Evolutionary conservation across 352 stramenopile species (phyloP).

Genomic region (Globisporangium nodosum): DNA sequence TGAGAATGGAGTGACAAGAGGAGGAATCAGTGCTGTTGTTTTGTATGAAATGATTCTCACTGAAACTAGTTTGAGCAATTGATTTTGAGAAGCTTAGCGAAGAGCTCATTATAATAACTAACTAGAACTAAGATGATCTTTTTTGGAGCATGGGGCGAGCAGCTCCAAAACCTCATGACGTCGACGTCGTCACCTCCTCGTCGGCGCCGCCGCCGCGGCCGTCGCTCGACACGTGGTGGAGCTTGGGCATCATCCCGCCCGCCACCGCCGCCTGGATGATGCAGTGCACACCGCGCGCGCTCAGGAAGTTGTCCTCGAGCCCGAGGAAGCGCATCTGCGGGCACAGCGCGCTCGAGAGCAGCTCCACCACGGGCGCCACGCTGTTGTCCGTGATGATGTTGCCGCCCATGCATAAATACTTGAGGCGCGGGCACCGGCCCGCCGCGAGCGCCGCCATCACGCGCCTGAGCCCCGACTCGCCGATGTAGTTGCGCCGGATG

Average conservation of each 20-base stretch:
- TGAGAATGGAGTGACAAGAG: too few species aligned
- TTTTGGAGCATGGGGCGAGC: too few species aligned
- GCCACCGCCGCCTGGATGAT: conserved; percentile 52
- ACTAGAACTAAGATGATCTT: too few species aligned
- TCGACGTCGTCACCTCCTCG: too few species aligned
- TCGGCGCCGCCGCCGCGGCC: conserved; percentile 10
- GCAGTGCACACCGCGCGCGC: conserved; percentile 44
- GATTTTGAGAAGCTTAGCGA: too few species aligned
- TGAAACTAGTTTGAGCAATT: too few species aligned
- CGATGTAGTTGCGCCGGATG: conserved; percentile 67
- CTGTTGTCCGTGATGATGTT: conserved; percentile 83
- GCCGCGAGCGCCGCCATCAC: conserved; percentile 29
- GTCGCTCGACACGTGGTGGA: conserved; percentile 48
- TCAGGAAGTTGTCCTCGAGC: conserved; percentile 81
- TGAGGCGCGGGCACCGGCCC: conserved; percentile 23
- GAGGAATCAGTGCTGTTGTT: too few species aligned
- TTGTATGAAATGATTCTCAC: too few species aligned
- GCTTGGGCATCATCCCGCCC: conserved; percentile 35
- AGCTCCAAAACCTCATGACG: too few species aligned
- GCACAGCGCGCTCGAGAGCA: conserved; percentile 32
- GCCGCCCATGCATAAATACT: conserved; percentile 72
- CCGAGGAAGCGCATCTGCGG: conserved; percentile 61
- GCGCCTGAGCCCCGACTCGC: conserved; percentile 44
- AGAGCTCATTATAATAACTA: too few species aligned
- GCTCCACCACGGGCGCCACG: conserved; percentile 34